These are phyloP conservation scores for Citrus cavaleriei DNA, from an alignment of 345 rosid species.

Conservation along the genomic window DNA sequence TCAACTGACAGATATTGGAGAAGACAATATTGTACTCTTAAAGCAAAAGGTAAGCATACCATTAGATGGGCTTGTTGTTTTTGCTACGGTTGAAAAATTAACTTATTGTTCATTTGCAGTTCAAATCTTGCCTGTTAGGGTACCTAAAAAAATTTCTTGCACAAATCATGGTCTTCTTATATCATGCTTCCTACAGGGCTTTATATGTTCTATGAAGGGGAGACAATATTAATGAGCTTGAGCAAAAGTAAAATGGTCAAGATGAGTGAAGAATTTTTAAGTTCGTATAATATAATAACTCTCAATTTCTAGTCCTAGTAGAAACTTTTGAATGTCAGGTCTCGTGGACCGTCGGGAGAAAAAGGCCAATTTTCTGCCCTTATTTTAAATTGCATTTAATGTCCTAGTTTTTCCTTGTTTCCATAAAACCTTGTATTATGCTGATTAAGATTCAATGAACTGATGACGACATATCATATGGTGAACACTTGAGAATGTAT, in stretches of 20 bases:
- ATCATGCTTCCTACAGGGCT: background rate
- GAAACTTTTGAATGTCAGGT: background rate
- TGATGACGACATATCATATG: background rate
- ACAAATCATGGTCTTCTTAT: background rate
- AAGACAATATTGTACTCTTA: slow-evolving; percentile 78
- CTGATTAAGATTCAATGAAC: background rate
- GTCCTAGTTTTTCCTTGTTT: background rate
- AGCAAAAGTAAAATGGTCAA: background rate
- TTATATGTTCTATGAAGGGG: background rate
- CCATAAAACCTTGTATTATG: background rate
- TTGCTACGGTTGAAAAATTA: slow-evolving; percentile 7
- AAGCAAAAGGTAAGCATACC: slow-evolving; percentile 80
- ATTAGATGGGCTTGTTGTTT: background rate
- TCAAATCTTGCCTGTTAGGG: slow-evolving; percentile 3
- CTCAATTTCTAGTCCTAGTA: background rate
- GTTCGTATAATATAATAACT: background rate
- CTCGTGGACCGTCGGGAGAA: background rate
- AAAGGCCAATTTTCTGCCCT: background rate
- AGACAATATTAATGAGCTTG: background rate
- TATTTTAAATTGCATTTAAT: background rate
- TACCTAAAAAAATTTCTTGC: background rate
- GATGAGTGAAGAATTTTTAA: background rate
- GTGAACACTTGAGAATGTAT: background rate
- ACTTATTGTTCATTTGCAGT: background rate
- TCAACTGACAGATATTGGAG: slow-evolving; percentile 53